Percentiles rank a stretch among this genome's conserved stretches.
Evolutionary conservation across 2,329 filamentous ascomycete species (phyloP).

Genomic region (Aspergillus sojae): DNA sequence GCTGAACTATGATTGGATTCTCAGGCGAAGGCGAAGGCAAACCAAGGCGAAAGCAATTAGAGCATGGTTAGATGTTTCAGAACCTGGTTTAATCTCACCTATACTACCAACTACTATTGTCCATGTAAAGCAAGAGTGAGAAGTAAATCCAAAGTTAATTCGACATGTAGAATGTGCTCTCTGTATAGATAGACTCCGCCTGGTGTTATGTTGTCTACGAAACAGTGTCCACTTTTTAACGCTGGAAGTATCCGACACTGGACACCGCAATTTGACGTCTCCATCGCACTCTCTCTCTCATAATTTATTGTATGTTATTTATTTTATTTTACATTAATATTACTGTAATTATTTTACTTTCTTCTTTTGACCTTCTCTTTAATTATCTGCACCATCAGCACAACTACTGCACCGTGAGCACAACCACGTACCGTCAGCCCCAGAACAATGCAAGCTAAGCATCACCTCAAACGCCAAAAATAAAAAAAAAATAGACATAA

Average conservation of each 20-base stretch:
- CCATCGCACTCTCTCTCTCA: not conserved
- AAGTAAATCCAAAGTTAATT: not conserved
- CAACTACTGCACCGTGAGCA: not conserved
- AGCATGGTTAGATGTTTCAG: not conserved
- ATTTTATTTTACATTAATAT: not conserved
- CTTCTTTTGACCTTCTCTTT: not conserved
- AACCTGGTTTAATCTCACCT: not conserved
- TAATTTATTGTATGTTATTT: not conserved
- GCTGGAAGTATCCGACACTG: not conserved
- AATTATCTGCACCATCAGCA: not conserved
- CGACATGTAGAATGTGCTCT: not conserved
- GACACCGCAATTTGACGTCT: conserved; percentile 5
- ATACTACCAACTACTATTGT: not conserved
- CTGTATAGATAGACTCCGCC: not conserved
- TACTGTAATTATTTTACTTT: not conserved
- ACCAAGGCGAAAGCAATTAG: not conserved
- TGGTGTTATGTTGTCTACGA: not conserved
- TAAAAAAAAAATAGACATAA: not conserved
- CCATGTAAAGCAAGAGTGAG: not conserved
- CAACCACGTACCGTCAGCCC: not conserved
- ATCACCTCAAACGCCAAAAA: not conserved
- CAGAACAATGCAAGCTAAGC: not conserved
- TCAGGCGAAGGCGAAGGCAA: not conserved
- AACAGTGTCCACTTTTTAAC: not conserved
- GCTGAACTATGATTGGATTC: not conserved